Conservation (phyloP, 2,329 filamentous ascomycete species). For the Diplodia corticola region DNA sequence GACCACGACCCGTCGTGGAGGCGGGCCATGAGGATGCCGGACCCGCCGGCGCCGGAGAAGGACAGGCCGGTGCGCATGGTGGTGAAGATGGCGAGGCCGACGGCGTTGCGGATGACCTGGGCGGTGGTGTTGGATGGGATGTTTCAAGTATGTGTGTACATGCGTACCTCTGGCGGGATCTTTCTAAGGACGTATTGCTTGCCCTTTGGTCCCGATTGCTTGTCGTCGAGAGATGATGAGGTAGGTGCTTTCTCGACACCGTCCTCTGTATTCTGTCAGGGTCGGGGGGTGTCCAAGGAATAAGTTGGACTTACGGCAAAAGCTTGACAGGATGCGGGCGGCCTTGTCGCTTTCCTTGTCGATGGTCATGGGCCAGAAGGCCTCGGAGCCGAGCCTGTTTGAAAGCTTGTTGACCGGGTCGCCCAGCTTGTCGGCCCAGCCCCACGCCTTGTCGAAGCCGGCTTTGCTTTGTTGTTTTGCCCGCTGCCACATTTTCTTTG, state of each 20-base stretch:
- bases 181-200: conserved; percentile 72
- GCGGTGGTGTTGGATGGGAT: no score
- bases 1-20: conserved; percentile 88
- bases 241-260: conserved; percentile 64
- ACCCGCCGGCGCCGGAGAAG: conserved; percentile 87
- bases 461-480: conserved; percentile 60
- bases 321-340: conserved; percentile 82
- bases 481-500: conserved; percentile 50
- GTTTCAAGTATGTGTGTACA: no score
- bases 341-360: conserved; percentile 92
- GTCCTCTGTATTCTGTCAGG: conserved; percentile 52
- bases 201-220: conserved; percentile 53
- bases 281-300: neutral
- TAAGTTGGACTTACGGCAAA: conserved; percentile 67
- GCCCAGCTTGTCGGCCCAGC: conserved; percentile 66
- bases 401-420: conserved; percentile 77
- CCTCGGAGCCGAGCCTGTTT: conserved; percentile 61
- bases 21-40: conserved; percentile 80
- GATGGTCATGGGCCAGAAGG: conserved; percentile 81
- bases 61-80: conserved; percentile 92
- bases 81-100: conserved; percentile 89
- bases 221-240: conserved; percentile 42
- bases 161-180: conserved; percentile 65
- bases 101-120: conserved; percentile 77
- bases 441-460: conserved; percentile 74